These are phyloP conservation scores for Rhynchospora breviuscula DNA, from an alignment of 176 grass and related monocot species.

Conservation along the genomic window DNA sequence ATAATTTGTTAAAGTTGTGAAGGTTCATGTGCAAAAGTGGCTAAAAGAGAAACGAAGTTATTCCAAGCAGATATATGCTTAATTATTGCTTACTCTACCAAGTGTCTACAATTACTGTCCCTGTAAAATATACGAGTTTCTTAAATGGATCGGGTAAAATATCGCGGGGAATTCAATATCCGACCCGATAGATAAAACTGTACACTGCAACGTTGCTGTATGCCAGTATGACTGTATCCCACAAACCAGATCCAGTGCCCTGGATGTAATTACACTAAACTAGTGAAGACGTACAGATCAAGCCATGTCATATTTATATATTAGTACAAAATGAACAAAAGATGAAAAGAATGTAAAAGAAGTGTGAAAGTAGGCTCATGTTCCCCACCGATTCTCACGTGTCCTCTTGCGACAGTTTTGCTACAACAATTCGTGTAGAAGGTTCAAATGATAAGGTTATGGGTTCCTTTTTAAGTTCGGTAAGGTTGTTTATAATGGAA, in stretches of 20 bases:
- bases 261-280: not conserved
- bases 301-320: not conserved
- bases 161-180: not conserved
- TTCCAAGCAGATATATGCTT: not conserved
- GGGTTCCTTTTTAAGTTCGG: too few relatives aligned
- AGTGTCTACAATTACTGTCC: not conserved
- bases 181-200: not conserved
- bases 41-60: not conserved
- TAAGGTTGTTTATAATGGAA: too few relatives aligned
- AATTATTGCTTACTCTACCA: not conserved
- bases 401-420: not conserved
- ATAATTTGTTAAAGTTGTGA: not conserved
- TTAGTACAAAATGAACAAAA: not conserved
- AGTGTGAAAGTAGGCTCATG: not conserved
- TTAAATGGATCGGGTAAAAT: not conserved
- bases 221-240: too few relatives aligned
- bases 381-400: not conserved
- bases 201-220: not conserved
- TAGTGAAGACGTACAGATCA: not conserved
- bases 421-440: not conserved
- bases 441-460: not conserved
- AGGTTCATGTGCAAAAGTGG: conserved; percentile 4
- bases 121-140: too few relatives aligned
- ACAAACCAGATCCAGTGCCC: not conserved
- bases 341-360: not conserved